These are phyloP conservation scores for Tinospora cordifolia DNA, from an alignment of 164 flowering plant genomes.

Conservation along the genomic window DNA sequence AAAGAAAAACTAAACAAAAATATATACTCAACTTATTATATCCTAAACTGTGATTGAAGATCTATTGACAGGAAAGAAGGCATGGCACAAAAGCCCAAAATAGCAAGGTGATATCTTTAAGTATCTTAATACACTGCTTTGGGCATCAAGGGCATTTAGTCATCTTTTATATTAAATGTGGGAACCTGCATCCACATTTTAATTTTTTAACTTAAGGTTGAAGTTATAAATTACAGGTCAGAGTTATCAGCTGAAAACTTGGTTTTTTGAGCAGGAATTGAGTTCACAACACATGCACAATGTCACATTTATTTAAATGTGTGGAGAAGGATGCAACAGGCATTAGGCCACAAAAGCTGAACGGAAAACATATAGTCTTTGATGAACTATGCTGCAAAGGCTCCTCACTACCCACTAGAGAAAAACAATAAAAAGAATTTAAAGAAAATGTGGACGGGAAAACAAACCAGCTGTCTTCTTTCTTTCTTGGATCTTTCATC, in stretches of 20 bases:
- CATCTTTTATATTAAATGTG: neutral
- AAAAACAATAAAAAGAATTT: neutral
- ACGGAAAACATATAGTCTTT: neutral
- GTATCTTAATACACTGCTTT: neutral
- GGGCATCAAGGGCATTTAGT: neutral
- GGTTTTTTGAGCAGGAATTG: neutral
- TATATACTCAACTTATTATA: neutral
- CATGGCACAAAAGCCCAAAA: neutral
- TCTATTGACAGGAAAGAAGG: neutral
- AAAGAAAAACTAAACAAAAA: slow-evolving; percentile 1
- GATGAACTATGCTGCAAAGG: neutral
- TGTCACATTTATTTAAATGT: too few relatives aligned
- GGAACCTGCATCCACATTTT: neutral
- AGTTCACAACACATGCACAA: neutral
- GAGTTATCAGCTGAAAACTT: neutral
- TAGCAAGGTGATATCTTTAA: neutral
- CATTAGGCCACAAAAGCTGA: neutral
- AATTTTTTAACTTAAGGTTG: neutral
- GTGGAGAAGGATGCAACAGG: neutral
- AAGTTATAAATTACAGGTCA: neutral
- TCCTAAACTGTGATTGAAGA: neutral
- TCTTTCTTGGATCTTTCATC: slow-evolving; percentile 84
- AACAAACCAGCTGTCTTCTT: slow-evolving; percentile 76
- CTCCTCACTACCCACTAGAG: neutral
- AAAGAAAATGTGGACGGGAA: slow-evolving; percentile 21